Base-by-base conservation (phyloP, 495 filamentous ascomycete genomes). In the Penicillium desertorum region DNA sequence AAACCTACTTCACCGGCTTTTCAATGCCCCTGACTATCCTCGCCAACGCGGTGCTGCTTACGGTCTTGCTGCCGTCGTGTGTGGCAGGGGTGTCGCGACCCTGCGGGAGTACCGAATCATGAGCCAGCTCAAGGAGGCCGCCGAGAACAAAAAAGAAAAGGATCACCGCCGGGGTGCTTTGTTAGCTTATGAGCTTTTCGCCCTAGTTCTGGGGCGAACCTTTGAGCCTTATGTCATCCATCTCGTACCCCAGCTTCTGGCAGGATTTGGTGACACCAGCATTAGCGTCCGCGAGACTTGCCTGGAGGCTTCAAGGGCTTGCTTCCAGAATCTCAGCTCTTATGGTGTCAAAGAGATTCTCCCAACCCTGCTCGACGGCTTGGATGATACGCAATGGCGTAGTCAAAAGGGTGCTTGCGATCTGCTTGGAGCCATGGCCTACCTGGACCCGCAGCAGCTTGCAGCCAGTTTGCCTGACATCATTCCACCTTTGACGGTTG, bases 401-500 rank as follows among this genome's bases (percentile, higher is more conserved):
- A 96, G 90, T 75, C 97, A 98, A 70, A 97, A 96, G 74, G 94
- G 94, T 61, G 94, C 94, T 51, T 98, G 94, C 63, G 94, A 98
- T 64, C 82, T 95, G 10, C 82, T 98, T 19, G 94, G 94, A 66
- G 93, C 93, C 54, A 98, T 98, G 93, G 95, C 94, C 10, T 98
- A 98, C 68, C 82, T 98, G 17, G 92, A 96, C 64, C 94, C 94
- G 6, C 86, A 97, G 55, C 94, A 98, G 66, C 80, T 98, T 16
- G 92, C 94, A 1, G 81, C 88, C 52, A 97, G 92, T 65, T 73
- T 98, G 59, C 95, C 94, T 1, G 91, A 93, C 51, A 98, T 98
- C 57, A 98, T 98, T 60, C 94, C 94, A 22, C 93, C 95, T 7
- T 79, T 98, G 54, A 98, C 94, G 0, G 82, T 86, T 41, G 94